These are phyloP conservation scores for Fusarium falciforme DNA, from an alignment of 2,329 filamentous ascomycete species.

Conservation along the genomic window DNA sequence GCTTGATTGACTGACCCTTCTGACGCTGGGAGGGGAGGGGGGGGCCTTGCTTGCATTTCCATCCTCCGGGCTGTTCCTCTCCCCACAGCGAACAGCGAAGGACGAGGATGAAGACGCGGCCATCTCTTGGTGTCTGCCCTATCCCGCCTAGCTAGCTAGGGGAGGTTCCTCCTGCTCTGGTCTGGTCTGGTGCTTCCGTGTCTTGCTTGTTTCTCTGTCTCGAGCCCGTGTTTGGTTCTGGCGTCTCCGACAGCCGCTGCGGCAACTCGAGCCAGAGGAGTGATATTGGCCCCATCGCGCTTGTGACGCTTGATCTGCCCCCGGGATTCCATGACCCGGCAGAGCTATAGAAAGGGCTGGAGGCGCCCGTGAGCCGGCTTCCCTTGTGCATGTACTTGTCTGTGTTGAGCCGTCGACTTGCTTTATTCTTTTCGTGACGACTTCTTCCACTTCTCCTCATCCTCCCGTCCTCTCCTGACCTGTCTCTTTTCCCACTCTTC, in stretches of 20 bases:
- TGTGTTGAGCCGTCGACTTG: conserved; percentile 30
- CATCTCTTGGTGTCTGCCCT: conserved; percentile 9
- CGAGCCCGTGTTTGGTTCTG: neutral
- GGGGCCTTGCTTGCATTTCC: conserved; percentile 15
- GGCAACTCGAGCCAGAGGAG: conserved; percentile 18
- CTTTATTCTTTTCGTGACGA: conserved; percentile 3
- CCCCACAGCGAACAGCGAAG: conserved; percentile 11
- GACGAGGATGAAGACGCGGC: neutral
- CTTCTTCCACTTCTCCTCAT: neutral
- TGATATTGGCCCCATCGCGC: conserved; percentile 25
- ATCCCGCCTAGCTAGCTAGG: conserved; percentile 11
- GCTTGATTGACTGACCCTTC: neutral
- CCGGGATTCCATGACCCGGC: conserved; percentile 18
- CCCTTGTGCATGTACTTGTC: conserved; percentile 27
- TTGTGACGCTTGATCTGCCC: conserved; percentile 27
- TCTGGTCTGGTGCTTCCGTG: neutral
- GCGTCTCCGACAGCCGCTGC: conserved; percentile 10
- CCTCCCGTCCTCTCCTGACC: neutral
- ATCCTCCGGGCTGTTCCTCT: conserved; percentile 10
- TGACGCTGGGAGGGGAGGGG: neutral
- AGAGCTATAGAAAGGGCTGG: conserved; percentile 37
- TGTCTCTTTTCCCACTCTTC: neutral
- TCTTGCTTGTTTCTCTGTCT: neutral
- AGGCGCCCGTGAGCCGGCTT: conserved; percentile 27
- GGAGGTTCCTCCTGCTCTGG: neutral